These are phyloP conservation scores for Cocos nucifera DNA, from an alignment of 176 grass and related monocot species.

Conservation along the genomic window DNA sequence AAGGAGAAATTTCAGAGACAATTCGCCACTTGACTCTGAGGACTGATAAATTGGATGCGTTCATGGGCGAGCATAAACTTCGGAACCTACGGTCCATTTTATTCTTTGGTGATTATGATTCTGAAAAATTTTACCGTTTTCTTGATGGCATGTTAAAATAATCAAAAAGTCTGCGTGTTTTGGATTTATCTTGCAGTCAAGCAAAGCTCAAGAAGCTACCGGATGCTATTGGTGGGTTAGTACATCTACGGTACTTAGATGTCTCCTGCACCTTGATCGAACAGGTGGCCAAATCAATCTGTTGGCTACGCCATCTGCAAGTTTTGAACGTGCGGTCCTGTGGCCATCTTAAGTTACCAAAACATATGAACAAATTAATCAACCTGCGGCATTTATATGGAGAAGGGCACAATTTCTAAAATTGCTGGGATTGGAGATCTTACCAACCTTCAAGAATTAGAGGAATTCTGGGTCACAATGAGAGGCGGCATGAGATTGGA, in stretches of 20 bases:
- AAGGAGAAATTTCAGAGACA: too few relatives aligned
- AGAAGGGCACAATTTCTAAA: conserved; percentile 1
- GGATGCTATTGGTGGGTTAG: conserved; percentile 1
- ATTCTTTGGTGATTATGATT: conserved; percentile 1
- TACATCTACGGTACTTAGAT: conserved; percentile 11
- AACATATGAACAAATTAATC: conserved; percentile 22
- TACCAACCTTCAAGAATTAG: conserved; percentile 20
- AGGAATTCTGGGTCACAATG: conserved; percentile 6
- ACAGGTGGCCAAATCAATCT: background rate
- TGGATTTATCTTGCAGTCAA: background rate
- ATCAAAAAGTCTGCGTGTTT: conserved; percentile 9
- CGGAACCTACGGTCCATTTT: background rate
- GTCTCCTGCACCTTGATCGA: too few relatives aligned
- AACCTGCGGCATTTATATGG: conserved; percentile 26
- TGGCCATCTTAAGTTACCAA: conserved; percentile 8
- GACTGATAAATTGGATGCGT: background rate
- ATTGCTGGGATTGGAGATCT: conserved; percentile 21
- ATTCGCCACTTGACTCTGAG: background rate
- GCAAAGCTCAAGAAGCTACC: background rate
- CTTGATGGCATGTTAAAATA: background rate
- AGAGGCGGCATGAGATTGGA: background rate
- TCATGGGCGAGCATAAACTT: background rate
- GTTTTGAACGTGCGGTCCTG: conserved; percentile 23
- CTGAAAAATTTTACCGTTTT: background rate
- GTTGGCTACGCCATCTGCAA: conserved; percentile 22